These are phyloP conservation scores for Eucalyptus sideroxylon DNA, from an alignment of 345 rosid species.

Conservation along the genomic window DNA sequence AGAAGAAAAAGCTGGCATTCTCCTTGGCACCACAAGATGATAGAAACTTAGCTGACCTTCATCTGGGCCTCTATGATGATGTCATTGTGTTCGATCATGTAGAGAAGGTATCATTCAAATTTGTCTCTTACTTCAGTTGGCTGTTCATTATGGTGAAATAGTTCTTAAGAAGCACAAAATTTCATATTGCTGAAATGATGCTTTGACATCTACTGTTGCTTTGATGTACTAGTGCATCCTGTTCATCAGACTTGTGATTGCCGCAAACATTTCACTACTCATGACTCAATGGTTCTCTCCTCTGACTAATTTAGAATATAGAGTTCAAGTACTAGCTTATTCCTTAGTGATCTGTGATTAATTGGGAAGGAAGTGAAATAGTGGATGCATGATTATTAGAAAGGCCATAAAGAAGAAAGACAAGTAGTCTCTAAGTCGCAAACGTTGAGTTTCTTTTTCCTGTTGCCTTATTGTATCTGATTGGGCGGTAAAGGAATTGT, in stretches of 20 bases:
- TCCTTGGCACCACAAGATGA: constrained; percentile 69
- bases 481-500: background rate
- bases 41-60: constrained; percentile 80
- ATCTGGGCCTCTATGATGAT: constrained; percentile 72
- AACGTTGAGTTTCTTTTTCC: background rate
- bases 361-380: background rate
- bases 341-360: background rate
- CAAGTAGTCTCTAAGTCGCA: background rate
- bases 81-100: constrained; percentile 85
- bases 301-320: background rate
- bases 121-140: background rate
- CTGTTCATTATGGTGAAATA: background rate
- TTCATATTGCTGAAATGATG: background rate
- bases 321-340: background rate
- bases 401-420: background rate
- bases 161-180: background rate
- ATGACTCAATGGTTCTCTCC: background rate
- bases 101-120: constrained; percentile 41
- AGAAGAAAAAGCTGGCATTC: constrained; percentile 68
- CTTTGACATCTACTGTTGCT: background rate
- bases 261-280: background rate
- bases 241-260: background rate
- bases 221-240: background rate
- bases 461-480: background rate
- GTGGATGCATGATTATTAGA: background rate